phyloP scores from a whole-genome alignment of 176 grass and related monocot species.

The Dactylis glomerata region DNA sequence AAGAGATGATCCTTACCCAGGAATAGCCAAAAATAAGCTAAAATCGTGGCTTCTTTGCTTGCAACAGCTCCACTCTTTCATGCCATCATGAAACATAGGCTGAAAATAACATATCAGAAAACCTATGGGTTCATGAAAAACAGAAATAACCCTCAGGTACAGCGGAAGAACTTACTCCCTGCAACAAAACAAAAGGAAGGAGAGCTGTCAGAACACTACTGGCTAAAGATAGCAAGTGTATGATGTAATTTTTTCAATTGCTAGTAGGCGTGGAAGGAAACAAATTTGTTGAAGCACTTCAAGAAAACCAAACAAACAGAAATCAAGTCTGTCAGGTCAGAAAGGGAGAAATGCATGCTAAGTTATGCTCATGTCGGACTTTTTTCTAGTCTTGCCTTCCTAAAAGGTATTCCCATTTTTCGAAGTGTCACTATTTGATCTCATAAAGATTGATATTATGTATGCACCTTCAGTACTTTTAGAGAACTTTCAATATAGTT shows the following conservation, averaged over 20 bases:
- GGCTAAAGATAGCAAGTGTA: neutral
- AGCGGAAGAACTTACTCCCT: slow-evolving; percentile 73
- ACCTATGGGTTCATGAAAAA: neutral
- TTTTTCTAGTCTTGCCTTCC: neutral
- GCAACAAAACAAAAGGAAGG: slow-evolving; percentile 40
- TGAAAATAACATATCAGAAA: slow-evolving; percentile 51
- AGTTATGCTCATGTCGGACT: neutral
- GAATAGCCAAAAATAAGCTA: slow-evolving; percentile 97
- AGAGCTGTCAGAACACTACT: slow-evolving; percentile 15
- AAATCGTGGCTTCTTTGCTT: slow-evolving; percentile 99
- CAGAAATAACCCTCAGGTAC: slow-evolving; percentile 30
- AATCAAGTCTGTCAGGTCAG: neutral
- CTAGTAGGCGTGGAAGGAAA: neutral
- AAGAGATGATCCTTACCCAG: slow-evolving; percentile 63
- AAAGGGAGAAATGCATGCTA: neutral
- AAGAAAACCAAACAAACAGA: neutral
- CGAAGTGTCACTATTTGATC: neutral
- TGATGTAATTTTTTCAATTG: neutral
- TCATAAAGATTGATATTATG: neutral
- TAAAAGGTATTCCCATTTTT: too few relatives aligned
- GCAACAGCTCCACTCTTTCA: slow-evolving; percentile 99
- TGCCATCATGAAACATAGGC: slow-evolving; percentile 92
- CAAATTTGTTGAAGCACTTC: neutral
- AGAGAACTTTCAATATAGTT: neutral
- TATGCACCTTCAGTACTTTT: neutral